Conservation (phyloP, 345 rosid species). For the Moringa oleifera region DNA sequence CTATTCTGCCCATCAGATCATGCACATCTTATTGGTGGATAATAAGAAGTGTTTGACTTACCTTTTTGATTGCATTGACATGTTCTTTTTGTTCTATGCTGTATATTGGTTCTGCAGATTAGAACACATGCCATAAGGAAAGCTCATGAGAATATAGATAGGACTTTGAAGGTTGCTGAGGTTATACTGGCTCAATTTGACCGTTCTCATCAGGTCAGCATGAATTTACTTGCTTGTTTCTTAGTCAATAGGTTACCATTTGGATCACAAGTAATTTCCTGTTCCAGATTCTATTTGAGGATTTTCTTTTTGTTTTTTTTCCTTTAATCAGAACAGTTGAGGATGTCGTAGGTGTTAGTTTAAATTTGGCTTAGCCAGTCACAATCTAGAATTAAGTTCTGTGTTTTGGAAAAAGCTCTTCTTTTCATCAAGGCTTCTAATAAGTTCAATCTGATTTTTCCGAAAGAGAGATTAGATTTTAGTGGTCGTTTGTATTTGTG, state of each 20-base stretch:
- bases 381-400: background rate
- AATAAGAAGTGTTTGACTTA: slow-evolving; percentile 1
- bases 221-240: background rate
- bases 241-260: background rate
- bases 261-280: background rate
- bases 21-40: background rate
- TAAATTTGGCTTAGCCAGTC: background rate
- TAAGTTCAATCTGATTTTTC: too few relatives aligned
- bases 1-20: background rate
- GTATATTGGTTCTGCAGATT: slow-evolving; percentile 44
- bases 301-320: slow-evolving; percentile 3
- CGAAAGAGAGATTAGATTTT: too few relatives aligned
- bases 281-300: too few relatives aligned
- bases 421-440: too few relatives aligned
- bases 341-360: background rate
- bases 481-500: too few relatives aligned
- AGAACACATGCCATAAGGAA: slow-evolving; percentile 91
- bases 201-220: slow-evolving; percentile 72
- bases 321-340: too few relatives aligned
- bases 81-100: slow-evolving; percentile 1
- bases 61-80: background rate
- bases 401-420: too few relatives aligned
- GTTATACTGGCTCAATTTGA: slow-evolving; percentile 76
- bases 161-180: slow-evolving; percentile 85
- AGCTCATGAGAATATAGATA: slow-evolving; percentile 97